Base-by-base conservation (phyloP, 2,329 filamentous ascomycete species). In the Septoria petroselini region DNA sequence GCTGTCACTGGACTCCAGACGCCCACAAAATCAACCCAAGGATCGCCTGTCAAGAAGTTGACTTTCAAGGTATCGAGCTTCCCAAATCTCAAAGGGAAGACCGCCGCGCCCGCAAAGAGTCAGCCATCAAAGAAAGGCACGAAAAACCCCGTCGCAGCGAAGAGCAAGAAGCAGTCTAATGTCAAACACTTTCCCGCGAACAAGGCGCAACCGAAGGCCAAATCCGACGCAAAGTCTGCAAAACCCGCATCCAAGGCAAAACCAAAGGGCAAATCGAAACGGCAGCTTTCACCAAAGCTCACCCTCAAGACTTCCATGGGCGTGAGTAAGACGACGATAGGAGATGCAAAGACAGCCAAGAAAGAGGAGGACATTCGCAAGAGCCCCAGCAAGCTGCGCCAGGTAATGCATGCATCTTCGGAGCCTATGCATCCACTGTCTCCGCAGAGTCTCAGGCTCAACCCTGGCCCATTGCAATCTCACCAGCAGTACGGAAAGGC, bases 21-120 rank as follows among this genome's bases (percentile, higher is more conserved):
- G n/a, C 66, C 66, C 7, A 63, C 62, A 12, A 66, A 65, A 41
- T 62, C 62, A 7, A 54, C 57, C 37, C 57, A 55, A n/a, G 60
- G 57, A 48, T 60, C 58, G 18, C 58, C 63, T 14, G 50, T 38
- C 14, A 63, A 60, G 34, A 55, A 57, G 14, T 41, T 49, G 19
- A n/a, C 46, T 15, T 18, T 38, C 14, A 55, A 52, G 5, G 35
- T 52, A 37, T 11, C 17, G 14, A 37, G 50, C 3, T 45, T 58
- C 15, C 47, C 44, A 14, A 50, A 56, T 12, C 44, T 62, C 29
- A 55, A 54, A 18, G 54, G 57, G 14, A 58, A 52, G 30, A 58
- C 61, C 31, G 60, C 57, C 23, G 45, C 45, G 5, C 44, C 39
- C 15, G 11, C 48, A 17, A 58, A 57, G 23, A 55, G 60, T 31